These are phyloP conservation scores for Colletotrichum tropicale DNA, from an alignment of 2,329 filamentous ascomycete species.

Conservation along the genomic window DNA sequence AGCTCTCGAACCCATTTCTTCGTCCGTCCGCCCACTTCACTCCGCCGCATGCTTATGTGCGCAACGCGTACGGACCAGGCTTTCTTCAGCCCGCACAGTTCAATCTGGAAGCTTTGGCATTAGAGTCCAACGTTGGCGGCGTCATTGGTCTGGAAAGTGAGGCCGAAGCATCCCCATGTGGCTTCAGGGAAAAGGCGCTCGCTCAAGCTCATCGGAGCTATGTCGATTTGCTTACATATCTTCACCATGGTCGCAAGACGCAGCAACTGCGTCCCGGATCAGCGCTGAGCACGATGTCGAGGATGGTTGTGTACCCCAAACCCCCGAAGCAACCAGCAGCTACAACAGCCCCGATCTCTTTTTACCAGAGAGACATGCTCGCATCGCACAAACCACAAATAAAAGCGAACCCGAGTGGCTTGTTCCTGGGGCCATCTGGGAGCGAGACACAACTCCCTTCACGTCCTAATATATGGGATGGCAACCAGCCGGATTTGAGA, in stretches of 20 bases:
- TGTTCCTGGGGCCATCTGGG: neutral
- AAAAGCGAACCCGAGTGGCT: neutral
- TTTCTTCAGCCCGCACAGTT: conserved; percentile 22
- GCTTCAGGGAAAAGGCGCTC: conserved; percentile 72
- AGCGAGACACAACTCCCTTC: neutral
- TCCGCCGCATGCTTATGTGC: neutral
- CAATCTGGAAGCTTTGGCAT: conserved; percentile 33
- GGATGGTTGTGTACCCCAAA: conserved; percentile 61
- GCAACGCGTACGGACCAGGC: neutral
- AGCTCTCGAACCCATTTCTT: neutral
- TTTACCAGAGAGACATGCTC: neutral
- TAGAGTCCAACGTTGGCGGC: conserved; percentile 29
- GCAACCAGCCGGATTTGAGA: neutral
- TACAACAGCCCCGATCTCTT: neutral
- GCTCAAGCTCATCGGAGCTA: conserved; percentile 76
- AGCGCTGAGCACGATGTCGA: conserved; percentile 40
- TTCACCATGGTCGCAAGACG: conserved; percentile 64
- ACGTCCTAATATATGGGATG: neutral
- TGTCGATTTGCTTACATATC: conserved; percentile 69
- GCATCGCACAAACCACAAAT: neutral
- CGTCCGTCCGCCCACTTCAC: conserved; percentile 5
- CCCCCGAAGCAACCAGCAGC: conserved; percentile 41
- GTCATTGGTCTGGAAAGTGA: neutral
- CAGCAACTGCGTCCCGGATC: conserved; percentile 41
- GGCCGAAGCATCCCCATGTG: conserved; percentile 29